Percentiles rank a stretch among this genome's conserved stretches.
These are phyloP conservation scores for Metschnikowia kunwiensis DNA, from an alignment of 805 yeast species.

Conservation along the genomic window DNA sequence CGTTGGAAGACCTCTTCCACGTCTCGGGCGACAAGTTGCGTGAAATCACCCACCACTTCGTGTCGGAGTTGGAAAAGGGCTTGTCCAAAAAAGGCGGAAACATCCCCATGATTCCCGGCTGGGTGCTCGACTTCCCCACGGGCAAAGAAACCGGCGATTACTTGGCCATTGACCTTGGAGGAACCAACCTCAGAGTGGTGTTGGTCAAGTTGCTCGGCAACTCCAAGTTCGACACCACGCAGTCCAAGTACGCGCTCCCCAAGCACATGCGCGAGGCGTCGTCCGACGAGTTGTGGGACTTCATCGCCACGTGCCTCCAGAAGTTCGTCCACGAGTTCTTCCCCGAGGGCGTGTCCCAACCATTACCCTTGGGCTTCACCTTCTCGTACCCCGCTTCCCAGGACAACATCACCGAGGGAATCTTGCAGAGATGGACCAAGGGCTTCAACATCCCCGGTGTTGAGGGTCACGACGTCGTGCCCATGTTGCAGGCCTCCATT, in stretches of 20 bases:
- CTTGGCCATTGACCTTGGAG: slow-evolving; percentile 94
- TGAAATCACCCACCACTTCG: slow-evolving; percentile 71
- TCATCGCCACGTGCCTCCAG: slow-evolving; percentile 79
- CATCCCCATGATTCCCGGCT: slow-evolving; percentile 95
- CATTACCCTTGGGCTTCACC: slow-evolving; percentile 85
- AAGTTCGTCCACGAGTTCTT: slow-evolving; percentile 63
- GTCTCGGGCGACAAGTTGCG: slow-evolving; percentile 59
- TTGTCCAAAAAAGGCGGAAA: slow-evolving; percentile 71
- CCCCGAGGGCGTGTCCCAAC: slow-evolving; percentile 60
- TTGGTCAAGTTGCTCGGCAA: slow-evolving; percentile 80
- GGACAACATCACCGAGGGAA: slow-evolving; percentile 76
- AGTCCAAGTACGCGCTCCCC: slow-evolving; percentile 83
- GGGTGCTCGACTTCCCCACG: slow-evolving; percentile 93
- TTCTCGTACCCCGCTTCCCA: slow-evolving; percentile 91
- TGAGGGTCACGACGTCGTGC: slow-evolving; percentile 92
- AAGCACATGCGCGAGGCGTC: slow-evolving; percentile 71
- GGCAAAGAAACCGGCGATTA: slow-evolving; percentile 89
- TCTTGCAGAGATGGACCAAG: slow-evolving; percentile 94
- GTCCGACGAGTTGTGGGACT: slow-evolving; percentile 74
- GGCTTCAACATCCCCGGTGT: slow-evolving; percentile 93
- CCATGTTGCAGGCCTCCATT: slow-evolving; percentile 79
- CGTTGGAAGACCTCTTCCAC: slow-evolving; percentile 59
- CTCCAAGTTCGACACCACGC: slow-evolving; percentile 79
- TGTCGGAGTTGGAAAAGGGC: slow-evolving; percentile 78
- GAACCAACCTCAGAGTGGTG: slow-evolving; percentile 93